These are phyloP conservation scores for Peronospora farinosa DNA, from an alignment of 352 stramenopile genomes.

Conservation along the genomic window DNA sequence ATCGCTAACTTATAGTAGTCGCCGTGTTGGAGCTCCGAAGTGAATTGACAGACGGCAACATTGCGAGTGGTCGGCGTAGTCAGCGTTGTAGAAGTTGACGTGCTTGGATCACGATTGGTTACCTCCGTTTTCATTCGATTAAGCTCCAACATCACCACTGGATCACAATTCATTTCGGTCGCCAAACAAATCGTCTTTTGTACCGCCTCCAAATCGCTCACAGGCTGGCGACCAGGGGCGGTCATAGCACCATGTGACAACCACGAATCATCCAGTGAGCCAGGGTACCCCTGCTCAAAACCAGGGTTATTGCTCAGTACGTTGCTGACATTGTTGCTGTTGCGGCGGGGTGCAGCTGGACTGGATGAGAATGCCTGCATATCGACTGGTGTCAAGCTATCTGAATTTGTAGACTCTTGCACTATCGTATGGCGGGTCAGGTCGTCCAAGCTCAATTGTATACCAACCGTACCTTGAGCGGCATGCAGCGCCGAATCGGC, in stretches of 20 bases:
- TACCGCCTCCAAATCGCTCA: constrained; percentile 48
- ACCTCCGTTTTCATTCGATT: constrained; percentile 46
- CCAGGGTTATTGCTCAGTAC: constrained; percentile 18
- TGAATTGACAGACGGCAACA: constrained; percentile 50
- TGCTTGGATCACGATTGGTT: constrained; percentile 22
- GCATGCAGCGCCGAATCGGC: constrained; percentile 50
- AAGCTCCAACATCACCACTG: constrained; percentile 45
- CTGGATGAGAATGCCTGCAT: constrained; percentile 1
- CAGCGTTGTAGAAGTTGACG: constrained; percentile 6
- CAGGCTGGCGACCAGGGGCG: constrained; percentile 17
- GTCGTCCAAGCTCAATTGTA: constrained; percentile 29
- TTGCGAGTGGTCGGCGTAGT: constrained; percentile 22
- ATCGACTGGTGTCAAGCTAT: constrained; percentile 12
- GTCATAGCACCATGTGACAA: constrained; percentile 28
- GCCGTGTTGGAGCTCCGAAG: constrained; percentile 34
- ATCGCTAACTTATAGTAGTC: constrained; percentile 19
- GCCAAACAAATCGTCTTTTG: constrained; percentile 59
- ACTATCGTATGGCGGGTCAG: constrained; percentile 11
- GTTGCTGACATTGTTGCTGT: constrained; percentile 7
- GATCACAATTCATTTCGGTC: constrained; percentile 59
- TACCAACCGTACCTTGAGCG: constrained; percentile 30
- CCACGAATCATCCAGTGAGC: constrained; percentile 37
- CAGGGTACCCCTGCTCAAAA: constrained; percentile 27
- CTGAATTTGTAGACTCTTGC: constrained; percentile 4
- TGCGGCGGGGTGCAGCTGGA: constrained; percentile 10